These are phyloP conservation scores for Rutstroemia sp. DNA, from an alignment of 2,329 filamentous ascomycete genomes.

Conservation along the genomic window DNA sequence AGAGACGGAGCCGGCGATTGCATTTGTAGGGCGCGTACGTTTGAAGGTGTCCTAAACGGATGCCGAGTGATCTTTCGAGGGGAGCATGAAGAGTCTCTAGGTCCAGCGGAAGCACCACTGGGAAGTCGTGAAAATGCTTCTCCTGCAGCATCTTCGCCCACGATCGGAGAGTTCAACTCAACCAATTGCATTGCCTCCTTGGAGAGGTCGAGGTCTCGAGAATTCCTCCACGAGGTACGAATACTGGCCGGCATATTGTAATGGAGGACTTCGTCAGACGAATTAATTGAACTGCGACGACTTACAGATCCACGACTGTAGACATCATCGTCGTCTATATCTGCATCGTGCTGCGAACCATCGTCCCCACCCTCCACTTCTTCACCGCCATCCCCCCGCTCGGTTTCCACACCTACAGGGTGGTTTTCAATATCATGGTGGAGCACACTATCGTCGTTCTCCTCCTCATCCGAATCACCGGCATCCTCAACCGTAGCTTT, in stretches of 20 bases:
- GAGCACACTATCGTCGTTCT: constrained; percentile 2
- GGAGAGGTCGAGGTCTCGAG: not conserved
- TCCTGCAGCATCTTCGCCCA: constrained; percentile 25
- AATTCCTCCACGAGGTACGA: constrained; percentile 2
- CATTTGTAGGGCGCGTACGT: constrained; percentile 66
- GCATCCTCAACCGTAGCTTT: constrained; percentile 14
- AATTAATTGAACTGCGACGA: constrained; percentile 23
- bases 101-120: constrained; percentile 25
- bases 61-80: constrained; percentile 48
- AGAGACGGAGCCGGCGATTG: constrained; percentile 54
- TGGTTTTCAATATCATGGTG: constrained; percentile 1
- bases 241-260: not conserved
- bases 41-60: constrained; percentile 62
- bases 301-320: constrained; percentile 25
- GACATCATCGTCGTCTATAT: constrained; percentile 30
- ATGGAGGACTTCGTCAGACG: constrained; percentile 18
- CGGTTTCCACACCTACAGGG: constrained; percentile 1
- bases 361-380: constrained; percentile 20
- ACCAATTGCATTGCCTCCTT: constrained; percentile 17
- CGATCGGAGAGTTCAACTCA: constrained; percentile 20
- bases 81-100: constrained; percentile 33
- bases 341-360: constrained; percentile 28
- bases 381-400: not conserved
- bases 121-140: constrained; percentile 39
- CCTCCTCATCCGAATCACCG: constrained; percentile 13